These are phyloP conservation scores for Tilletiopsis washingtonensis DNA, from an alignment of 1,284 basidiomycete genomes.

Conservation along the genomic window DNA sequence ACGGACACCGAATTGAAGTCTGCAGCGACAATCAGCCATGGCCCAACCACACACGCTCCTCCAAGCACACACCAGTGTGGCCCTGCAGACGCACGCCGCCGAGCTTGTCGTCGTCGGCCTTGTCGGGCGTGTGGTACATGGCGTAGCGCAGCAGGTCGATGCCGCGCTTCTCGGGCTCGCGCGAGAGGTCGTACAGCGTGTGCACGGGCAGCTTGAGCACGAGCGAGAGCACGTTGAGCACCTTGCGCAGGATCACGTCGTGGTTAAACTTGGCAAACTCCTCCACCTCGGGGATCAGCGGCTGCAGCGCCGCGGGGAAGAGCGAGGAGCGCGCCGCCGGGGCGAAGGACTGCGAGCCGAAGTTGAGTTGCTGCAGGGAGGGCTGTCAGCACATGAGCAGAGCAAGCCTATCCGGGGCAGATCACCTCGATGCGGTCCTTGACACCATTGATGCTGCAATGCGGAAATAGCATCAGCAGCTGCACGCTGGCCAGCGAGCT, in stretches of 20 bases:
- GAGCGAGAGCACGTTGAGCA: slow-evolving; percentile 49
- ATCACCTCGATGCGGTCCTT: slow-evolving; percentile 47
- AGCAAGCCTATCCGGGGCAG: background rate
- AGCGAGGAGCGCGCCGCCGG: slow-evolving; percentile 14
- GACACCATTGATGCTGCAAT: slow-evolving; percentile 42
- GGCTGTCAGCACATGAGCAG: background rate
- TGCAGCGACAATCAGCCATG: too few species aligned
- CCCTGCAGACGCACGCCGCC: slow-evolving; percentile 50
- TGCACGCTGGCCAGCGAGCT: background rate
- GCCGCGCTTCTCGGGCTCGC: slow-evolving; percentile 48
- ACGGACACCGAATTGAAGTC: slow-evolving; percentile 50
- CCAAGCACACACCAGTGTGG: too few species aligned
- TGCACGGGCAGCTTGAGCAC: slow-evolving; percentile 50
- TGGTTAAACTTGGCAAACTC: slow-evolving; percentile 48
- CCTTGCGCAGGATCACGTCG: slow-evolving; percentile 46
- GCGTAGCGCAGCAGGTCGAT: slow-evolving; percentile 50
- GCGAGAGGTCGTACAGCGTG: slow-evolving; percentile 49
- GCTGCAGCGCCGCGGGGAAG: slow-evolving; percentile 32
- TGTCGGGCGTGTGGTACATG: slow-evolving; percentile 48
- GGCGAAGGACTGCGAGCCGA: slow-evolving; percentile 45
- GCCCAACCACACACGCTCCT: too few species aligned
- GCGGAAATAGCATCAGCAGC: background rate
- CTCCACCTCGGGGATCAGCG: slow-evolving; percentile 46
- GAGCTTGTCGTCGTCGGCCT: slow-evolving; percentile 42
- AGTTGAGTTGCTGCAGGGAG: slow-evolving; percentile 47